phyloP scores from a whole-genome alignment of 192 early-diverging fungal genomes.

The Backusella macrospora region DNA sequence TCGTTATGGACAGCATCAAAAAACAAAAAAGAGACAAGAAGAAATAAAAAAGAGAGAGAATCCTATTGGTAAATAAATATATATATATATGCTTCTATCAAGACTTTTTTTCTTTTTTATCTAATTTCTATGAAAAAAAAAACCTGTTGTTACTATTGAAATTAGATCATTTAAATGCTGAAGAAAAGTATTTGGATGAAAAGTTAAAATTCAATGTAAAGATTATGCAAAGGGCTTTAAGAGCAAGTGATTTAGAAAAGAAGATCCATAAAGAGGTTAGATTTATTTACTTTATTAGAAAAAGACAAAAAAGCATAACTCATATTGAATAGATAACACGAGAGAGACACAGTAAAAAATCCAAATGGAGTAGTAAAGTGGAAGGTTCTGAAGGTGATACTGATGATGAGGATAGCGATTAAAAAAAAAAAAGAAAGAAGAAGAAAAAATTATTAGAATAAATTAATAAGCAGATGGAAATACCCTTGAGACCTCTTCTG shows the following conservation, averaged over 20 bases:
- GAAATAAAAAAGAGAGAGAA: slow-evolving; percentile 43
- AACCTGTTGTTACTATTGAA: background rate
- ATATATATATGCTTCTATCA: too few relatives aligned
- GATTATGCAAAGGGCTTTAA: slow-evolving; percentile 16
- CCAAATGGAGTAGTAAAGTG: slow-evolving; percentile 18
- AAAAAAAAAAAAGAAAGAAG: background rate
- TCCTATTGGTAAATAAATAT: slow-evolving; percentile 39
- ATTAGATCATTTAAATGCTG: slow-evolving; percentile 15
- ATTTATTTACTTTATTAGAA: background rate
- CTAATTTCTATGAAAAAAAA: too few relatives aligned
- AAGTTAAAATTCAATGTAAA: slow-evolving; percentile 20
- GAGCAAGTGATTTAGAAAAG: slow-evolving; percentile 18
- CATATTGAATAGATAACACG: background rate
- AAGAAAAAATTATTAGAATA: background rate
- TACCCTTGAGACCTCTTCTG: background rate
- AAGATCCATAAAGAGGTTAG: slow-evolving; percentile 24
- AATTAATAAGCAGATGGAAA: background rate
- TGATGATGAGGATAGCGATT: slow-evolving; percentile 1
- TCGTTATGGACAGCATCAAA: slow-evolving; percentile 46
- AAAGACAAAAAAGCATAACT: background rate
- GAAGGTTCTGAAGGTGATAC: slow-evolving; percentile 17
- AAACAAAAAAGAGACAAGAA: slow-evolving; percentile 27
- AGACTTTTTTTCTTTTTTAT: too few relatives aligned
- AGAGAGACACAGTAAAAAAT: slow-evolving; percentile 6
- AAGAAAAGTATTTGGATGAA: slow-evolving; percentile 17